phyloP scores from a whole-genome alignment of 768 basidiomycete genomes.

The Lactarius sanguifluus region DNA sequence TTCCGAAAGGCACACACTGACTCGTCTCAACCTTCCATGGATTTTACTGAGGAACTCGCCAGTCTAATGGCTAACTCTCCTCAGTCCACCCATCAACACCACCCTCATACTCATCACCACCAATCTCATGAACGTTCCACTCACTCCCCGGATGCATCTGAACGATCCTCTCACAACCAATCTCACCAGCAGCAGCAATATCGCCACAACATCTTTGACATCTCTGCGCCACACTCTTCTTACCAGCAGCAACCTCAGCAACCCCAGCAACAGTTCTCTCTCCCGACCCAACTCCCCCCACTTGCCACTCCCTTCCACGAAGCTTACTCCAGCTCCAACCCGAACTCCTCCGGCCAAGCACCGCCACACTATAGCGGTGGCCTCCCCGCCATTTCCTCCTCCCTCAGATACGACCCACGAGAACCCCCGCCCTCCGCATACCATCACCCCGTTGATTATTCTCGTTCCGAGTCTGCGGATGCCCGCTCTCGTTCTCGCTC shows the following conservation, averaged over 20 bases:
- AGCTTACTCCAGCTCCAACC: slow-evolving; percentile 32
- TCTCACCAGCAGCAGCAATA: slow-evolving; percentile 31
- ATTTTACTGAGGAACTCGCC: slow-evolving; percentile 70
- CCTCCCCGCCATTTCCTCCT: slow-evolving; percentile 38
- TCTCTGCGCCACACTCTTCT: slow-evolving; percentile 48
- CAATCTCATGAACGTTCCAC: slow-evolving; percentile 46
- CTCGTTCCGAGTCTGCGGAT: slow-evolving; percentile 26
- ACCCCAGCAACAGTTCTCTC: slow-evolving; percentile 35
- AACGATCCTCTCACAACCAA: slow-evolving; percentile 34
- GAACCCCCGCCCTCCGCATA: slow-evolving; percentile 33
- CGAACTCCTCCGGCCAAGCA: slow-evolving; percentile 12
- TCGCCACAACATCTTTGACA: slow-evolving; percentile 61
- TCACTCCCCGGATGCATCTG: slow-evolving; percentile 35
- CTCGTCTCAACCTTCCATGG: slow-evolving; percentile 36
- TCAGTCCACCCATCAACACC: slow-evolving; percentile 23
- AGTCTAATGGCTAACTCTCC: slow-evolving; percentile 49
- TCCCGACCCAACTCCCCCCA: slow-evolving; percentile 35
- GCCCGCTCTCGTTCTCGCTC: slow-evolving; percentile 39
- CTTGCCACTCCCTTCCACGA: slow-evolving; percentile 34
- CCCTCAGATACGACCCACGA: slow-evolving; percentile 39
- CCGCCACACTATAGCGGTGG: slow-evolving; percentile 38
- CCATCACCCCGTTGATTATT: slow-evolving; percentile 34
- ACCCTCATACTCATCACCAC: slow-evolving; percentile 33
- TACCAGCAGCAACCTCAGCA: slow-evolving; percentile 36
- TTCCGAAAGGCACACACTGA: slow-evolving; percentile 53